Evolutionary conservation across 176 grass and related monocot species (phyloP), one percentile per base, ranked within the genome.

Genomic region (Paspalum vaginatum): DNA sequence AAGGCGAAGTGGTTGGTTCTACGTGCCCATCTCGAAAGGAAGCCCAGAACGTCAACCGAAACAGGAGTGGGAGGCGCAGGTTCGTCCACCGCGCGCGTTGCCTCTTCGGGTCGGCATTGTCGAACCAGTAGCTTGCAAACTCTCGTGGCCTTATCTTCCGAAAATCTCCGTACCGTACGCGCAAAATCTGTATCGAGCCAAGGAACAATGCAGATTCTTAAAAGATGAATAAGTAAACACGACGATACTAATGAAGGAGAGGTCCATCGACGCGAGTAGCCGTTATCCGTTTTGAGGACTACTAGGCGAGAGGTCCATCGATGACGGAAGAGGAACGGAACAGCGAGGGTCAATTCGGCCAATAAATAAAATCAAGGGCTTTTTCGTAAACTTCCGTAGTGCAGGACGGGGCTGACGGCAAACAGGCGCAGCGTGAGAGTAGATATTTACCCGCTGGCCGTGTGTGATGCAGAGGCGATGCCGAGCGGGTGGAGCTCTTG

Each of bases 391-490:
- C 21, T 59, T 65, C 0, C 8, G 0, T 1, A 3, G 2, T 18
- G 5, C 1, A 21, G 24, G 51, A 39, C 49, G 5, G 15, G 3
- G 9, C 32, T 32, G 32, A 59, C 56, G n/a, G 58, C 27, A 70
- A 17, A 64, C 75, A 38, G 75, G 5, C 21, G 59, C 2, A 37
- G 24, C 26, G 7, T 7, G 65, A 14, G 6, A 18, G 2, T 41
- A 81, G 82, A 89, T 89, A 89, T 89, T 85, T 85, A 85, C 78
- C 65, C 15, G 63, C 40, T 6, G 20, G 20, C 47, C 20, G 52
- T 77, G 77, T 85, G 87, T 77, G 83, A 85, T 89, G 83, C 65
- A 70, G 65, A 89, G 77, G 42, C 77, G 48, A 81, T 16, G 72
- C 72, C 75, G 49, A 85, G 66, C 60, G 58, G 82, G 72, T 85